Base-by-base conservation (phyloP, 2,329 filamentous ascomycete genomes). In the Rhynchosporium agropyri region DNA sequence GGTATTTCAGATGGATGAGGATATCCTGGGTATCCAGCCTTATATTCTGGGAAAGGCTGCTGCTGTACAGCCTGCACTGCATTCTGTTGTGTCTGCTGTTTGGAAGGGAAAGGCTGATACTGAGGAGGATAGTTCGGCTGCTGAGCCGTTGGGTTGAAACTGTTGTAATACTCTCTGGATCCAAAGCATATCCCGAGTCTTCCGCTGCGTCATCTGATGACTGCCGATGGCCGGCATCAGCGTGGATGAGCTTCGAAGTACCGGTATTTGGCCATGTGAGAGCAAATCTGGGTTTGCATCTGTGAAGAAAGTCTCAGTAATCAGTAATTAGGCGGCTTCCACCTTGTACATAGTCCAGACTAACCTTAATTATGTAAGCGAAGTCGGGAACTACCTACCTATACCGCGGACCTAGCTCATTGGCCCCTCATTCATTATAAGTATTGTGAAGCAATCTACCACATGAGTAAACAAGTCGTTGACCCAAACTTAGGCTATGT, bases 151-250 rank as follows among this genome's bases (percentile, higher is more conserved):
- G 58, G 56, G 48, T 62, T 63, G 59, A 62, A 65, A 28, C 60
- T 63, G 45, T 63, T 45, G 63, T 66, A 69, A 43, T 69, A 69
- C 43, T 69, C 67, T 43, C 65, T 57, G 33, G 33, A 36, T 61
- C 49, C 42, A 31, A 20, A 43, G 33, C 29, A 12, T 15, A 8
- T 13, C 15, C 53, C 54, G 54, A 46, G 40, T 33, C 54, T 46
- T 57, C 40, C 54, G 29, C 13, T 28, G 36, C 56, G 45, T 58
- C 56, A 58, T 58, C 29, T 49, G 48, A 6, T 36, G 29, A 28
- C 43, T 49, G 20, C 33, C 43, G n/a, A 49, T 20, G 40, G 26
- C 49, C 43, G 20, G 56, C 56, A 58, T 49, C 43, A 49, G 43
- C 55, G 36, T 49, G 43, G 29, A 43, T 58, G 28, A n/a, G 20